Evolutionary conservation across 768 basidiomycete species (phyloP).

Genomic region (Russula emetica): DNA sequence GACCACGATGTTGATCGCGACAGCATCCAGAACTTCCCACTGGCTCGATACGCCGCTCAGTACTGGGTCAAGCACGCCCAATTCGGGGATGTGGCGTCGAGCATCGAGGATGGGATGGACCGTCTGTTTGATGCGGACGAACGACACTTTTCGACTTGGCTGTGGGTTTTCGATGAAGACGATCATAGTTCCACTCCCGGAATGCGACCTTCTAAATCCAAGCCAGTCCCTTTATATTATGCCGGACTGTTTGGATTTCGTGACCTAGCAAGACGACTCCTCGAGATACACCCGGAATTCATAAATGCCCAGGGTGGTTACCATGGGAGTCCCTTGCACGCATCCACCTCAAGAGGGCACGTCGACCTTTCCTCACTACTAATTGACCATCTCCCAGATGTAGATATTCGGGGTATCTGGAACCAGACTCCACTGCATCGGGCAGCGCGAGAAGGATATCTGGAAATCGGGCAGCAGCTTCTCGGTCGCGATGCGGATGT

Average conservation of each 20-base stretch:
- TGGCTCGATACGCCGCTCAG: conserved; percentile 2
- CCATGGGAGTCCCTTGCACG: background rate
- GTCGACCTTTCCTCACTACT: background rate
- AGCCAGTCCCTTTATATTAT: background rate
- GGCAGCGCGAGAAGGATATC: background rate
- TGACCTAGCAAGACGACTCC: background rate
- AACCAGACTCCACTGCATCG: background rate
- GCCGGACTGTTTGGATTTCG: background rate
- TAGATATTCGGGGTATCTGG: background rate
- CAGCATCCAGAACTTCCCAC: background rate
- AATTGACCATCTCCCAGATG: background rate
- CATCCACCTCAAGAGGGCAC: background rate
- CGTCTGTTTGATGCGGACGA: background rate
- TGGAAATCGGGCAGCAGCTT: background rate
- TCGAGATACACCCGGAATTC: background rate
- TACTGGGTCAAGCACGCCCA: conserved; percentile 3
- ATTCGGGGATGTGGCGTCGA: background rate
- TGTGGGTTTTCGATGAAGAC: background rate
- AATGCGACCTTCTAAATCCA: background rate
- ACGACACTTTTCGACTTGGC: background rate
- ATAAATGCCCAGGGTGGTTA: background rate
- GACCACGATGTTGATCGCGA: background rate
- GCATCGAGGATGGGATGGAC: background rate
- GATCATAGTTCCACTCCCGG: background rate
- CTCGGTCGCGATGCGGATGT: background rate